phyloP scores from a whole-genome alignment of 108 stramenopile species.

The Cyclotella choctawhatcheeana region DNA sequence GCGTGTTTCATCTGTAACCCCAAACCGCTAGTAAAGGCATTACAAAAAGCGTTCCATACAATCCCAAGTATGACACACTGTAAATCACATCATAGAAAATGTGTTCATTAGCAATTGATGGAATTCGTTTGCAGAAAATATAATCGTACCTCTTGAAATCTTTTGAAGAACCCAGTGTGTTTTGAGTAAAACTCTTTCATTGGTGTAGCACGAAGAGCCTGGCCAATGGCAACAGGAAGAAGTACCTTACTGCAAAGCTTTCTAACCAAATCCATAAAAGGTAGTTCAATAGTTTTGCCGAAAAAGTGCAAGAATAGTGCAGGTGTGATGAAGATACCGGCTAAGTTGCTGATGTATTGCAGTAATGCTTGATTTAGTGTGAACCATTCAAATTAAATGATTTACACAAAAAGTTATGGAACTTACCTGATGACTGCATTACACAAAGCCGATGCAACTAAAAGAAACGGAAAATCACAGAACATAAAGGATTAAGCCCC shows the following conservation, averaged over 20 bases:
- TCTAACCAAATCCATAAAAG: slow-evolving; percentile 72
- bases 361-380: no score
- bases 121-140: background rate
- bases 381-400: no score
- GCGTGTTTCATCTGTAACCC: slow-evolving; percentile 68
- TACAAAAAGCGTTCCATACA: slow-evolving; percentile 93
- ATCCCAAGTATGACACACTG: slow-evolving; percentile 77
- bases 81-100: slow-evolving; percentile 9
- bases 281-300: slow-evolving; percentile 74
- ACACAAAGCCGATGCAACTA: slow-evolving; percentile 80
- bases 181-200: slow-evolving; percentile 63
- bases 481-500: no score
- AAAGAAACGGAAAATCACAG: no score
- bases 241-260: slow-evolving; percentile 85
- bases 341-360: slow-evolving; percentile 85
- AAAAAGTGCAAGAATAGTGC: slow-evolving; percentile 78
- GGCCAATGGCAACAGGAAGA: slow-evolving; percentile 84
- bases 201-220: slow-evolving; percentile 66
- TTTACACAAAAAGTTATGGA: no score
- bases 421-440: slow-evolving; percentile 94
- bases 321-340: slow-evolving; percentile 92
- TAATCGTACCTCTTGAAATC: slow-evolving; percentile 71
- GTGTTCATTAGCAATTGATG: slow-evolving; percentile 2
- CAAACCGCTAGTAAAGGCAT: slow-evolving; percentile 80
- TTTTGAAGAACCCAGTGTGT: slow-evolving; percentile 71